These are phyloP conservation scores for Calonectria montana DNA, from an alignment of 2,329 filamentous ascomycete species.

Conservation along the genomic window DNA sequence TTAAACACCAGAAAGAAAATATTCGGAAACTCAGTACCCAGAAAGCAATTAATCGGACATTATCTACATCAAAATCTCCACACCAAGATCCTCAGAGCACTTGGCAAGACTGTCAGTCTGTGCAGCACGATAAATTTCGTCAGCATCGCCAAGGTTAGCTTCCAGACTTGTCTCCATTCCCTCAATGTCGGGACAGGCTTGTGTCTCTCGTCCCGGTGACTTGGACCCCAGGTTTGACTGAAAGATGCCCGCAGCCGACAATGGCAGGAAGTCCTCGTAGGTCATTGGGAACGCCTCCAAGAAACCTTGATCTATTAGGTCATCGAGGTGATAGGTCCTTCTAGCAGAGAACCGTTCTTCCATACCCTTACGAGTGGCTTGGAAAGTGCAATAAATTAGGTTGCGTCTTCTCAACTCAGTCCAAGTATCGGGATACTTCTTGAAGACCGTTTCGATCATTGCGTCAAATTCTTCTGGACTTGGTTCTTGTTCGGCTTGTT, in stretches of 20 bases:
- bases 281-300: conserved; percentile 56
- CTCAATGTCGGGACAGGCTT: conserved; percentile 14
- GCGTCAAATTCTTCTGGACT: conserved; percentile 29
- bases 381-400: conserved; percentile 53
- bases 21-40: neutral
- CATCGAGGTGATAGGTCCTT: conserved; percentile 32
- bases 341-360: neutral
- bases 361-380: conserved; percentile 31
- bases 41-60: neutral
- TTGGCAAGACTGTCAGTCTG: conserved; percentile 33
- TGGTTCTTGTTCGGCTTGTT: neutral
- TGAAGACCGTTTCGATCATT: conserved; percentile 44
- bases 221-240: conserved; percentile 51
- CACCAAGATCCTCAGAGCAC: conserved; percentile 33
- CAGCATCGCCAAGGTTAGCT: conserved; percentile 17
- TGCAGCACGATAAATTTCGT: conserved; percentile 28
- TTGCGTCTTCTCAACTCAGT: conserved; percentile 45
- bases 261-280: conserved; percentile 65
- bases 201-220: neutral
- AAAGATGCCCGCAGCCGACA: conserved; percentile 64
- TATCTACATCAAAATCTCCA: conserved; percentile 18
- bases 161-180: conserved; percentile 28
- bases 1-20: neutral
- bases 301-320: conserved; percentile 47
- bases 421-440: conserved; percentile 55